A percentile compares a stretch with the other conserved stretches of the same genome.
phyloP scores from a whole-genome alignment of 495 filamentous ascomycete genomes.

The Lasiosphaeris hirsuta region DNA sequence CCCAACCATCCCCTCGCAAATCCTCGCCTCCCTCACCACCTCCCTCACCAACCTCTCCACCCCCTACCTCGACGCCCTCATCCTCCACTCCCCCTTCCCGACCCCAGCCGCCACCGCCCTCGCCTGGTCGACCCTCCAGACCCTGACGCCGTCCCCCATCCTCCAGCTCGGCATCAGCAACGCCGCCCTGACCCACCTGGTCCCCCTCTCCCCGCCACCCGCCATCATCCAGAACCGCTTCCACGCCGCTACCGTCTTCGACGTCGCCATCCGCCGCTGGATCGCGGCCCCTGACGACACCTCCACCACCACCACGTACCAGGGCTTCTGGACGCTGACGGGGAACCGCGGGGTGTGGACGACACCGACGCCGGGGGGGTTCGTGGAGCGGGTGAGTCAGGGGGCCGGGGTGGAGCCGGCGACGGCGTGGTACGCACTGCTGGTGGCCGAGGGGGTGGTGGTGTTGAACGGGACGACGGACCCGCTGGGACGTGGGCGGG shows the following conservation, averaged over 20 bases:
- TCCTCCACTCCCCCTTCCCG: constrained; percentile 68
- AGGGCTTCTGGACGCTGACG: constrained; percentile 78
- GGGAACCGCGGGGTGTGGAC: constrained; percentile 60
- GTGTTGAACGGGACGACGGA: constrained; percentile 71
- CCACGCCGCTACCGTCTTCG: constrained; percentile 57
- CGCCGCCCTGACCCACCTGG: constrained; percentile 51
- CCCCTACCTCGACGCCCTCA: constrained; percentile 67
- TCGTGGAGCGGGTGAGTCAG: constrained; percentile 52
- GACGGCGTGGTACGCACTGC: constrained; percentile 64
- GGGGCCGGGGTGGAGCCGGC: constrained; percentile 43
- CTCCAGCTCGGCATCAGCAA: constrained; percentile 74
- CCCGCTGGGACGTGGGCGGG: constrained; percentile 54
- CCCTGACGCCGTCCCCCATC: constrained; percentile 60
- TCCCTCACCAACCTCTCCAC: constrained; percentile 64
- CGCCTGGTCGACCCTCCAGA: constrained; percentile 62
- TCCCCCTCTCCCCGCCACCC: constrained; percentile 38
- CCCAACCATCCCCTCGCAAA: constrained; percentile 53
- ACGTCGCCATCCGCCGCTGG: constrained; percentile 57
- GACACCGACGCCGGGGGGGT: constrained; percentile 27
- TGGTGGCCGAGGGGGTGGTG: constrained; percentile 54
- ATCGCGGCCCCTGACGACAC: constrained; percentile 55
- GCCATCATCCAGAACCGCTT: constrained; percentile 74
- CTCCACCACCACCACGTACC: too few species aligned
- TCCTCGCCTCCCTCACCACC: constrained; percentile 60
- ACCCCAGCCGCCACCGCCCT: constrained; percentile 56